A percentile compares a stretch with the other conserved stretches of the same genome.
phyloP scores from a whole-genome alignment of 2,329 filamentous ascomycete species.

The Pyricularia sp. region DNA sequence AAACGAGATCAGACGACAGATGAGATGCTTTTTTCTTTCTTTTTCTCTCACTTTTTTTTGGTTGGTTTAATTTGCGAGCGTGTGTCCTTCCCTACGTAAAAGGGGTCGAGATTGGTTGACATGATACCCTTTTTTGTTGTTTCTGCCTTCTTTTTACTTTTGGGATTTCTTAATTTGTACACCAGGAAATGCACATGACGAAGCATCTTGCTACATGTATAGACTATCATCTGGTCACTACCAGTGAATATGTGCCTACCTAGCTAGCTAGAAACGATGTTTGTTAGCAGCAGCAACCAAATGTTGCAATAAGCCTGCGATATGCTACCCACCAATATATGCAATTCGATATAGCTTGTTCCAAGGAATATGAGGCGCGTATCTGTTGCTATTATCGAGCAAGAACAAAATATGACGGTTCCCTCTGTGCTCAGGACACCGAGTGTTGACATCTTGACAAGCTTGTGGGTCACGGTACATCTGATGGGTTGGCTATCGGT shows the following conservation, averaged over 20 bases:
- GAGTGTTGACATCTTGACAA: no score
- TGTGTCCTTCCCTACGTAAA: neutral
- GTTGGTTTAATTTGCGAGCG: neutral
- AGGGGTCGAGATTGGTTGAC: neutral
- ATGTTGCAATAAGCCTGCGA: neutral
- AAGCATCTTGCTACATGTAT: neutral
- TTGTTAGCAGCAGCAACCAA: neutral
- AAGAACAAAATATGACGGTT: neutral
- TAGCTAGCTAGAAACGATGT: neutral
- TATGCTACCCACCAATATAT: neutral
- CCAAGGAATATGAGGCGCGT: neutral
- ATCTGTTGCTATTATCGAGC: neutral
- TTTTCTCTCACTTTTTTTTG: conserved; percentile 1
- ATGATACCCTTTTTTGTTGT: conserved; percentile 1
- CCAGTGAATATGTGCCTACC: neutral
- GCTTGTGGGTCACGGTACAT: neutral
- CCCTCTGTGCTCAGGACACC: no score
- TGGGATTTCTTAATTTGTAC: neutral
- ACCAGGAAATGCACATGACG: neutral
- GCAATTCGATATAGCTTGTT: neutral
- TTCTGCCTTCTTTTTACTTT: neutral
- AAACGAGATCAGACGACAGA: neutral
- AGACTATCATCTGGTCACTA: neutral
- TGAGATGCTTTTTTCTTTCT: neutral
- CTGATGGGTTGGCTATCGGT: neutral